phyloP scores from a whole-genome alignment of 257 asterid genomes.

The Ilex aquifolium region DNA sequence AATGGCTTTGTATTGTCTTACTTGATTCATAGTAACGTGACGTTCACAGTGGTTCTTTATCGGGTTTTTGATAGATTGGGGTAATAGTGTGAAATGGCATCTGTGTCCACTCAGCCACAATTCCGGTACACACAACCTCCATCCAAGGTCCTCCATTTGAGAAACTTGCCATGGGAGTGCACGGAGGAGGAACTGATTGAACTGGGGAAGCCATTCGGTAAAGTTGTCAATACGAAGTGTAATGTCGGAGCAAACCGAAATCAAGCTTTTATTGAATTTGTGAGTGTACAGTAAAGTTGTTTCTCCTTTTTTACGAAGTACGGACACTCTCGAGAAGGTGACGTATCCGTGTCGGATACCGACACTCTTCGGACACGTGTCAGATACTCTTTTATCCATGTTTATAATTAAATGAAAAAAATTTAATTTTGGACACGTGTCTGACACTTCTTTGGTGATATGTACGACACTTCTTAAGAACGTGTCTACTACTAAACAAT shows the following conservation, averaged over 20 bases:
- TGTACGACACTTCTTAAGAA: too few relatives aligned
- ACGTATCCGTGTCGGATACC: too few relatives aligned
- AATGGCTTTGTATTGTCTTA: too few relatives aligned
- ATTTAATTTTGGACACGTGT: too few relatives aligned
- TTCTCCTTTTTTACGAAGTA: constrained; percentile 3
- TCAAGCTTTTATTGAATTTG: constrained; percentile 97
- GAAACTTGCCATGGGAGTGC: constrained; percentile 99
- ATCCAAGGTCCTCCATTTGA: constrained; percentile 92
- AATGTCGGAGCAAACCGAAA: constrained; percentile 97
- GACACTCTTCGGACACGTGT: too few relatives aligned
- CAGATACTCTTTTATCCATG: too few relatives aligned
- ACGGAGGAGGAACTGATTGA: constrained; percentile 89
- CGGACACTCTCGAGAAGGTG: too few relatives aligned
- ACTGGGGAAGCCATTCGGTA: constrained; percentile 94
- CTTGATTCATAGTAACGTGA: too few relatives aligned
- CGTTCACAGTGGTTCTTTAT: too few relatives aligned
- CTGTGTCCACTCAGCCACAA: constrained; percentile 94
- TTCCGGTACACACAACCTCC: constrained; percentile 97
- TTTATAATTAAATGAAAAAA: too few relatives aligned
- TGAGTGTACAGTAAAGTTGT: constrained; percentile 33
- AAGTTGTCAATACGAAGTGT: constrained; percentile 93
- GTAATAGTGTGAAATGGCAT: constrained; percentile 56
- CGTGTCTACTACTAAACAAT: too few relatives aligned
- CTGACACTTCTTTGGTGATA: too few relatives aligned
- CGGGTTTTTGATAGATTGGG: constrained; percentile 17